phyloP scores from a whole-genome alignment of 805 yeast genomes.

The Metschnikowia proteae region DNA sequence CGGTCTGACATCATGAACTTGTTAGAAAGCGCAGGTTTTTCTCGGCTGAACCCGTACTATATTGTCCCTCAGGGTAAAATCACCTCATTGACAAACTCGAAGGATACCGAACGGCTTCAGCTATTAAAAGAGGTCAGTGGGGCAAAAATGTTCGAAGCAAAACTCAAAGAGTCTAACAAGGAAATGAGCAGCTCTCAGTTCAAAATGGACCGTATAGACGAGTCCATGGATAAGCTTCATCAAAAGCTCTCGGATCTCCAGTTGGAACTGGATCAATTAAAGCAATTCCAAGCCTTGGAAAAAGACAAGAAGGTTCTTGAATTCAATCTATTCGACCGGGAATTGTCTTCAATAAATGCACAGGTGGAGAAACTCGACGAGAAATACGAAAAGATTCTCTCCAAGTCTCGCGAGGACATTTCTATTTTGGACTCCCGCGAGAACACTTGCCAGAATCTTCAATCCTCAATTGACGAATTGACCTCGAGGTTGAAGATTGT shows the following conservation, averaged over 20 bases:
- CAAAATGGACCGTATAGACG: constrained; percentile 69
- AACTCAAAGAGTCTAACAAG: constrained; percentile 70
- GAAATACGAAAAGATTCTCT: constrained; percentile 48
- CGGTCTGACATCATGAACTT: constrained; percentile 76
- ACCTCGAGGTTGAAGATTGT: constrained; percentile 49
- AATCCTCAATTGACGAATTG: constrained; percentile 43
- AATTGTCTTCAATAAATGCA: constrained; percentile 56
- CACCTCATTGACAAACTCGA: constrained; percentile 82
- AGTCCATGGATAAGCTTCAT: constrained; percentile 65
- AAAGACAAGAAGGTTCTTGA: constrained; percentile 67
- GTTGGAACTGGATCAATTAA: constrained; percentile 72
- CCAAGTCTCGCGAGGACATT: constrained; percentile 52
- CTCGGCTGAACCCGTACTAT: constrained; percentile 86
- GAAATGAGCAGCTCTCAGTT: constrained; percentile 72
- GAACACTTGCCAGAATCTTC: constrained; percentile 41
- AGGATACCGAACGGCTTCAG: constrained; percentile 74
- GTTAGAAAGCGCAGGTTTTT: constrained; percentile 89
- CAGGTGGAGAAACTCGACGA: constrained; percentile 60
- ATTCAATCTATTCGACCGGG: constrained; percentile 73
- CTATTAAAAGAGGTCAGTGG: constrained; percentile 92
- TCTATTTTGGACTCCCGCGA: constrained; percentile 62
- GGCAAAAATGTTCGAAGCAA: constrained; percentile 82
- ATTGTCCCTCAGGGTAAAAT: constrained; percentile 97
- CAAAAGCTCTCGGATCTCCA: constrained; percentile 74
- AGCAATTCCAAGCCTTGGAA: constrained; percentile 63